Evolutionary conservation across 2,329 filamentous ascomycete species (phyloP).

Genomic region (Colletotrichum zoysiae): DNA sequence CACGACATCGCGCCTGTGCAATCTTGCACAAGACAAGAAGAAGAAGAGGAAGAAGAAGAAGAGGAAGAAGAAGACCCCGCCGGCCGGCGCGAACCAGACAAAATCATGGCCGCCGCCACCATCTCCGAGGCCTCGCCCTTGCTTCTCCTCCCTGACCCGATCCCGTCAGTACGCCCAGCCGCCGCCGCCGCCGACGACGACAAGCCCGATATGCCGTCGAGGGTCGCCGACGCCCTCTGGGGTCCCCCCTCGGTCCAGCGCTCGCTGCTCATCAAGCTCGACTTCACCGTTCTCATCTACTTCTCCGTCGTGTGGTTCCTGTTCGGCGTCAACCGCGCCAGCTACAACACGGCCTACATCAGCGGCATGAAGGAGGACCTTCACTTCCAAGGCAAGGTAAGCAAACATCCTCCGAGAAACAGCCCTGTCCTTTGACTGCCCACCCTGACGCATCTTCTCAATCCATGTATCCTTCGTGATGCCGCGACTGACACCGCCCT

Average conservation of each 20-base stretch:
- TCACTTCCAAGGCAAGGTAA: conserved; percentile 51
- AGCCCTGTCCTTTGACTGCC: not conserved
- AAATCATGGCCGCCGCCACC: conserved; percentile 4
- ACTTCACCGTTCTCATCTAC: conserved; percentile 57
- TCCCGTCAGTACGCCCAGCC: not conserved
- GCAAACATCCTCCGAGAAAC: not conserved
- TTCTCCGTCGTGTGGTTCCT: conserved; percentile 62
- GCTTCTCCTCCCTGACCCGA: conserved; percentile 11
- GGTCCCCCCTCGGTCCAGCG: conserved; percentile 43
- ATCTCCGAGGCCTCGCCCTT: conserved; percentile 29
- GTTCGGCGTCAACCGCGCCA: conserved; percentile 59
- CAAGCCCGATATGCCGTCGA: conserved; percentile 22
- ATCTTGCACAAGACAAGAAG: not conserved
- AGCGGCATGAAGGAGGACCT: conserved; percentile 56
- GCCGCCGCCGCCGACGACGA: not conserved
- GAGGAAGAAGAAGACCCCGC: not conserved
- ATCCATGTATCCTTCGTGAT: not conserved
- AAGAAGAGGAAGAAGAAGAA: too few relatives aligned
- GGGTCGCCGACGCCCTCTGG: conserved; percentile 28
- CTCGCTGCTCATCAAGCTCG: conserved; percentile 53
- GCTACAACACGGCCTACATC: conserved; percentile 58
- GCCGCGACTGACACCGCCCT: not conserved
- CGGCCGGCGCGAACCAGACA: not conserved
- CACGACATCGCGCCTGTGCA: conserved; percentile 32
- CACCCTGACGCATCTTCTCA: too few relatives aligned